Evolutionary conservation across 148 eudicot genomes (phyloP).

Genomic region (Rhododendron henanense): DNA sequence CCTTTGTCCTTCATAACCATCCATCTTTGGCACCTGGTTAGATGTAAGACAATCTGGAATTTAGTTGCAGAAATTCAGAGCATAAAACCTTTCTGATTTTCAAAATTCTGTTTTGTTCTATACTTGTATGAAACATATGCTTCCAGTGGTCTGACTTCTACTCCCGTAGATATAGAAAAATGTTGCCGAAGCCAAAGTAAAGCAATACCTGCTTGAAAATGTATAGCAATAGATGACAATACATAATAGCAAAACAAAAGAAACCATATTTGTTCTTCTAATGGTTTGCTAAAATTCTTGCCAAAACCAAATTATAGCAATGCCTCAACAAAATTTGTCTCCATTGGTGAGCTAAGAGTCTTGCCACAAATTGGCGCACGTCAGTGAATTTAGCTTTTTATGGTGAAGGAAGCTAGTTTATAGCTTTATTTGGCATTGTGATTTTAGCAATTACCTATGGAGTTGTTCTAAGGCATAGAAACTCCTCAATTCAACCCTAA

Average conservation of each 20-base stretch:
- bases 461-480: neutral
- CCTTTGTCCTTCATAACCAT: conserved; percentile 93
- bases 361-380: too few species aligned
- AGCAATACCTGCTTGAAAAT: neutral
- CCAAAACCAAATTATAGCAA: too few species aligned
- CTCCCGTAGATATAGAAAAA: neutral
- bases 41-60: neutral
- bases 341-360: too few species aligned
- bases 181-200: neutral
- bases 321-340: too few species aligned
- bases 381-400: too few species aligned
- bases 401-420: too few species aligned
- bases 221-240: too few species aligned
- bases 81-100: neutral
- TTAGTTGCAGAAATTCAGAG: neutral
- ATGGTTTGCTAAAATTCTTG: too few species aligned
- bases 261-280: too few species aligned
- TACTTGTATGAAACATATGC: neutral
- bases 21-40: conserved; percentile 98
- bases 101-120: neutral
- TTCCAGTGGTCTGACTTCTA: neutral
- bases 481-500: neutral
- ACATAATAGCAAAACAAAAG: too few species aligned
- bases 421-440: neutral
- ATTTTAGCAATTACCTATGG: neutral